Base-by-base conservation (phyloP, 148 eudicot species). In the Drosera capensis region DNA sequence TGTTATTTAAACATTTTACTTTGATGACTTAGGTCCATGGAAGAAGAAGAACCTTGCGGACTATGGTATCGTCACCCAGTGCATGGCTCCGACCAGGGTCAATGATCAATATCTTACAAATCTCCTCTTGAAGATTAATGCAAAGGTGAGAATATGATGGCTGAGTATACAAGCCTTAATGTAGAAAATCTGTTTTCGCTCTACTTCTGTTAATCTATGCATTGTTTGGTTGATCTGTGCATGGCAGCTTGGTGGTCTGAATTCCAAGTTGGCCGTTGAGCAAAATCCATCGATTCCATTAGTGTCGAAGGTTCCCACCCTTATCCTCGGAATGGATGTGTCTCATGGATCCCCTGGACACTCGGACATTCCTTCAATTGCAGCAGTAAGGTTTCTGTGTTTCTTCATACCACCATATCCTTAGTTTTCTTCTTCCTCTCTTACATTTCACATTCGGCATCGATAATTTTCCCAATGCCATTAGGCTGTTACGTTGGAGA, bases 71-170 rank as follows among this genome's bases (percentile, higher is more conserved):
- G 94, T 75, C 6, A 88, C 94, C 5, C 94, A 88, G 48, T 88
- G 96, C 60, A 71, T 83, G 40, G 75, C 96, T 26, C 94, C 96
- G 24, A 64, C 51, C 1, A 72, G 77, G 52, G 77, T 87, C 46
- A 87, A 82, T 44, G 96, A 87, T 52, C 96, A 87, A 24, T 87
- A 87, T 63, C 63, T 88, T 11, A 82, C 96, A 0, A 88, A 88
- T 64, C 63, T 74, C 22, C 67, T 88, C 8, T 71, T 88, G 13
- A 88, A 88, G 74, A 82, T 88, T 1, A 88, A 88, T 60, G 96
- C 96, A 11, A 88, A 88, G 86, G 96, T 83, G 44, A 51, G 49
- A 41, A n/a, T n/a, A n/a, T n/a, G n/a, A n/a, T n/a, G n/a, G n/a
- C n/a, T n/a, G n/a, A n/a, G n/a, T n/a, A n/a, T n/a, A n/a, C n/a